A percentile compares a stretch with the other conserved stretches of the same genome.
phyloP scores from a whole-genome alignment of 1,284 basidiomycete genomes.

The Apiotrichum gracile region DNA sequence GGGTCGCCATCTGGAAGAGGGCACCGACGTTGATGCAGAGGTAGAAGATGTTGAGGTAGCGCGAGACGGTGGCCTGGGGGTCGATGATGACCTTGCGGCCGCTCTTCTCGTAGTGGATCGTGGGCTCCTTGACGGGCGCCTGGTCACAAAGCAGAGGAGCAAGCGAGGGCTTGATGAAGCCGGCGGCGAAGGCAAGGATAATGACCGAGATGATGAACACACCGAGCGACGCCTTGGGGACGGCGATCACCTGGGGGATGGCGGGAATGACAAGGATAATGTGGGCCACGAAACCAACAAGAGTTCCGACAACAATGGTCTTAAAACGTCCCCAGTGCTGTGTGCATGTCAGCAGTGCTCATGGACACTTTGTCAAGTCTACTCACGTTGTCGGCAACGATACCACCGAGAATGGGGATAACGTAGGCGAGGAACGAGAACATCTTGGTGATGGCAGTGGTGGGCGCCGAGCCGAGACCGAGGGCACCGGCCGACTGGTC shows the following conservation, averaged over 20 bases:
- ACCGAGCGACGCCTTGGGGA: constrained; percentile 22
- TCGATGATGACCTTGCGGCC: constrained; percentile 45
- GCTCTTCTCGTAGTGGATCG: constrained; percentile 24
- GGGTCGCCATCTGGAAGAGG: constrained; percentile 39
- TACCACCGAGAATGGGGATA: constrained; percentile 46
- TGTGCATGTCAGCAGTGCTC: too few species aligned
- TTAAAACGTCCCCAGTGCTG: constrained; percentile 62
- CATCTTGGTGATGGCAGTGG: constrained; percentile 23
- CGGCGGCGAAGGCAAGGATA: constrained; percentile 42
- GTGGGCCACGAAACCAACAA: constrained; percentile 36
- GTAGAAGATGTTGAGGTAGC: constrained; percentile 40
- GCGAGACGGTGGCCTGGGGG: constrained; percentile 36
- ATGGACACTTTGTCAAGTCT: too few species aligned
- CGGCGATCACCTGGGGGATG: constrained; percentile 37
- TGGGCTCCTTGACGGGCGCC: constrained; percentile 35
- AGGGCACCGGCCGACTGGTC: constrained; percentile 55
- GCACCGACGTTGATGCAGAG: constrained; percentile 44
- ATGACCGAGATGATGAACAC: constrained; percentile 43
- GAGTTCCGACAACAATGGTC: constrained; percentile 54
- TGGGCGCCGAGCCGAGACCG: constrained; percentile 25
- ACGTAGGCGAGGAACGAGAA: constrained; percentile 34
- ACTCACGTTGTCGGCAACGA: constrained; percentile 52
- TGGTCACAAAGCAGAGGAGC: constrained; percentile 46
- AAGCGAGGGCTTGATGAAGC: constrained; percentile 46
- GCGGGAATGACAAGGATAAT: constrained; percentile 35